These are phyloP conservation scores for Citrus sp. DNA, from an alignment of 345 rosid species.

Conservation along the genomic window DNA sequence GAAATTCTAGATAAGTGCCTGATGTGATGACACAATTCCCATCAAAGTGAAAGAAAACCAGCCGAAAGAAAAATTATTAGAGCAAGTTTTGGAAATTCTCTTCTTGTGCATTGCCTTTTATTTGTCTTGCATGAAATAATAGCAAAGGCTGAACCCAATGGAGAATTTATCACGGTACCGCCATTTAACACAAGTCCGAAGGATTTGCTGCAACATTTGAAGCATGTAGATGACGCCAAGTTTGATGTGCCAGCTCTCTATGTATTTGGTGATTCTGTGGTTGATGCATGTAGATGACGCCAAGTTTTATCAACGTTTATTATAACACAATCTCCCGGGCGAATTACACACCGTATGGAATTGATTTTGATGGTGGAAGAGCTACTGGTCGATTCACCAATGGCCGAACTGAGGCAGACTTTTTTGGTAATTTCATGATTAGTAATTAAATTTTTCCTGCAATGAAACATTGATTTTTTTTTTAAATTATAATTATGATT, in stretches of 20 bases:
- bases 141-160: no score
- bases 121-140: no score
- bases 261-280: background rate
- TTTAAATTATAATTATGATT: no score
- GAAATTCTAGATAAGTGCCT: no score
- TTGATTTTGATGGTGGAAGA: background rate
- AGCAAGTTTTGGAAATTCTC: no score
- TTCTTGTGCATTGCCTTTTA: no score
- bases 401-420: background rate
- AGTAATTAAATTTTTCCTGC: no score
- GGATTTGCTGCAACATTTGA: background rate
- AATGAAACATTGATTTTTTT: no score
- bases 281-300: background rate
- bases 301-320: background rate
- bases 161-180: no score
- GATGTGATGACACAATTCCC: no score
- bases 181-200: background rate
- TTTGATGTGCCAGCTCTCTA: background rate
- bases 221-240: background rate
- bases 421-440: background rate
- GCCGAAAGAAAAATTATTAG: no score
- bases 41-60: no score
- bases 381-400: background rate
- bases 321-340: background rate
- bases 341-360: background rate